Evolutionary conservation across 164 flowering plant species (phyloP).

Genomic region (Piper longum): DNA sequence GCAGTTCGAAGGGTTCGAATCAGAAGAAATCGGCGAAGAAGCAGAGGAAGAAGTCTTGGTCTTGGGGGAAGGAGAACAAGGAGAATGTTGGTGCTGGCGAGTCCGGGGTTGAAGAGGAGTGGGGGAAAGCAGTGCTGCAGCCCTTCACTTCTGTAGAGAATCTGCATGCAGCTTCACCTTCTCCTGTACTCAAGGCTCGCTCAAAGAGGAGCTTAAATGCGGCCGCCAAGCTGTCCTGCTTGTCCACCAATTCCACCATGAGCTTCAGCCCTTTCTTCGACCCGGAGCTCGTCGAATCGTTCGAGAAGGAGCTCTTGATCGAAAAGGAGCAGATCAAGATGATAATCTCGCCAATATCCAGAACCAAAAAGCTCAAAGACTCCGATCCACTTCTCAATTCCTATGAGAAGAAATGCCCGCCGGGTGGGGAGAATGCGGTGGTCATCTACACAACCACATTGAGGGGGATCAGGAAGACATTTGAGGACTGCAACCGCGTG

Average conservation of each 20-base stretch:
- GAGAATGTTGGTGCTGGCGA: conserved; percentile 9
- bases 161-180: neutral
- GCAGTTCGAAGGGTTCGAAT: conserved; percentile 18
- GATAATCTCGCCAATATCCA: conserved; percentile 24
- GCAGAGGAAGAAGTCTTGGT: conserved; percentile 25
- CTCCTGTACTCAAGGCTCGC: neutral
- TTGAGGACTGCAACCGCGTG: conserved; percentile 77
- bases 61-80: conserved; percentile 65
- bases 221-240: conserved; percentile 16
- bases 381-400: conserved; percentile 21
- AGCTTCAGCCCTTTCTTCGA: conserved; percentile 63
- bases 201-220: conserved; percentile 12
- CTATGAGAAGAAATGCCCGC: conserved; percentile 55
- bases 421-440: conserved; percentile 59
- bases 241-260: conserved; percentile 20
- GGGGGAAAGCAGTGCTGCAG: conserved; percentile 17
- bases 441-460: conserved; percentile 82
- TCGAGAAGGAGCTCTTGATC: conserved; percentile 44
- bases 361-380: conserved; percentile 8
- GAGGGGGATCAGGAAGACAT: conserved; percentile 86
- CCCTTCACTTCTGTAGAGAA: conserved; percentile 21
- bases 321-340: conserved; percentile 51
- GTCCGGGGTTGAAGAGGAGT: neutral
- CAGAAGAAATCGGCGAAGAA: conserved; percentile 30
- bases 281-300: conserved; percentile 50